Conservation (phyloP, 352 stramenopile species). For the Lagenidium giganteum region DNA sequence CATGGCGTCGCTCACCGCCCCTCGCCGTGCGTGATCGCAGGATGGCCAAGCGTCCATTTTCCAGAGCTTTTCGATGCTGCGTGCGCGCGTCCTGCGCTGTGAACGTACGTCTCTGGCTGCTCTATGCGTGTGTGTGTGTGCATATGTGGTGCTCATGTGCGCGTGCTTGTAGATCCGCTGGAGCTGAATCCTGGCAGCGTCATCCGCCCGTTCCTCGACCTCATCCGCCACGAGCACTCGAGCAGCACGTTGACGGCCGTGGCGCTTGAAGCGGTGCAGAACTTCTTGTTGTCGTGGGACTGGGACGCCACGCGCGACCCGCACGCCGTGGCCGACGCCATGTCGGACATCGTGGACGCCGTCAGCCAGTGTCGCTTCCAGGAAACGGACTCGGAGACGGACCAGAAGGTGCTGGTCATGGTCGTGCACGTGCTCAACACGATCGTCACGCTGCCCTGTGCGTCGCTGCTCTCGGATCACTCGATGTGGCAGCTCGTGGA, state of each 20-base stretch:
- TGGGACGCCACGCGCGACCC: conserved; percentile 41
- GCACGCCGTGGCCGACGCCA: conserved; percentile 32
- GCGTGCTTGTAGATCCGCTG: conserved; percentile 27
- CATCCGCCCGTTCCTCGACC: conserved; percentile 93
- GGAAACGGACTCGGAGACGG: conserved; percentile 85
- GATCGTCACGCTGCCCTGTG: conserved; percentile 86
- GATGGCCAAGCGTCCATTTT: conserved; percentile 48
- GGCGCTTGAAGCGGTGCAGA: conserved; percentile 92
- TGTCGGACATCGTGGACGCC: conserved; percentile 87
- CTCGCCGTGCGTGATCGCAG: conserved; percentile 11
- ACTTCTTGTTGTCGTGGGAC: conserved; percentile 90
- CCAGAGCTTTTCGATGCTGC: conserved; percentile 56
- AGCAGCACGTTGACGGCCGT: conserved; percentile 90
- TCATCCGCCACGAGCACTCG: conserved; percentile 90
- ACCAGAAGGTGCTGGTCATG: conserved; percentile 89
- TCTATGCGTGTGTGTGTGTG: conserved; percentile 5
- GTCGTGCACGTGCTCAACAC: conserved; percentile 94
- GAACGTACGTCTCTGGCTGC: conserved; percentile 31
- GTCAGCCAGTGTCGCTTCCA: conserved; percentile 95
- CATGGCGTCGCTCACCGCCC: background rate
- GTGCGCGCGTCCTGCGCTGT: conserved; percentile 48
- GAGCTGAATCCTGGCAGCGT: conserved; percentile 57
- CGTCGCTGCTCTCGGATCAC: conserved; percentile 81
- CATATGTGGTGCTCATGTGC: background rate
- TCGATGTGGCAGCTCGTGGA: conserved; percentile 95